Evolutionary conservation across 2,329 filamentous ascomycete genomes (phyloP).

Genomic region (Sporothrix brunneoviolacea): DNA sequence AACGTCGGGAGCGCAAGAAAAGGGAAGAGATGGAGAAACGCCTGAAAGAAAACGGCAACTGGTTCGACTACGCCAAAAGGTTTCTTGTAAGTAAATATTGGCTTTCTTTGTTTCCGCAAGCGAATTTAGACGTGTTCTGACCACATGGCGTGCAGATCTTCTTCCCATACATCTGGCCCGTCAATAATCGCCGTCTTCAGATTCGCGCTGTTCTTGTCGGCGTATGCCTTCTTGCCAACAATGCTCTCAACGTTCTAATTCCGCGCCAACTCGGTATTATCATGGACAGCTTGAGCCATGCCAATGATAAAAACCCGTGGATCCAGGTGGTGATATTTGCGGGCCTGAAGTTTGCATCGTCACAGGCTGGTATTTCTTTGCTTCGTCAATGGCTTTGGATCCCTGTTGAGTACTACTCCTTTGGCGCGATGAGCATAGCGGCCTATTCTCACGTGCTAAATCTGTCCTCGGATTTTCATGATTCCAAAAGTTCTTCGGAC

Average conservation of each 20-base stretch:
- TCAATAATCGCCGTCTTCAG: conserved; percentile 59
- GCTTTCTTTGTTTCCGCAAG: background rate
- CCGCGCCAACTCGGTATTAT: conserved; percentile 78
- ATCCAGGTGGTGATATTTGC: conserved; percentile 46
- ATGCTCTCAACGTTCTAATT: conserved; percentile 67
- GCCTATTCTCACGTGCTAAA: conserved; percentile 55
- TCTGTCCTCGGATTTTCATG: conserved; percentile 55
- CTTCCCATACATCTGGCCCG: conserved; percentile 73
- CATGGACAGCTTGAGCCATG: conserved; percentile 57
- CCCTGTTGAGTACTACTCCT: conserved; percentile 51
- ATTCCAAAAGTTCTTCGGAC: conserved; percentile 53
- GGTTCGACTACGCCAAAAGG: conserved; percentile 68
- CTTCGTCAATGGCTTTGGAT: conserved; percentile 51
- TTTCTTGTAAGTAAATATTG: conserved; percentile 47
- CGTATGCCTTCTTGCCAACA: conserved; percentile 61
- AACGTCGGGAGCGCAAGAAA: conserved; percentile 44
- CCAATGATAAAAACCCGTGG: conserved; percentile 44
- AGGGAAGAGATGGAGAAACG: conserved; percentile 59
- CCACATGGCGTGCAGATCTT: conserved; percentile 64
- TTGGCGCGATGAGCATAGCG: conserved; percentile 45
- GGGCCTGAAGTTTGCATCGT: conserved; percentile 43
- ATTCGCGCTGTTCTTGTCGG: conserved; percentile 60
- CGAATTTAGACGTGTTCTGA: background rate
- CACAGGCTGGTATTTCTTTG: conserved; percentile 48
- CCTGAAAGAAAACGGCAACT: conserved; percentile 67